Base-by-base conservation (phyloP, 257 asterid species). In the Fraxinus quadrangulata region DNA sequence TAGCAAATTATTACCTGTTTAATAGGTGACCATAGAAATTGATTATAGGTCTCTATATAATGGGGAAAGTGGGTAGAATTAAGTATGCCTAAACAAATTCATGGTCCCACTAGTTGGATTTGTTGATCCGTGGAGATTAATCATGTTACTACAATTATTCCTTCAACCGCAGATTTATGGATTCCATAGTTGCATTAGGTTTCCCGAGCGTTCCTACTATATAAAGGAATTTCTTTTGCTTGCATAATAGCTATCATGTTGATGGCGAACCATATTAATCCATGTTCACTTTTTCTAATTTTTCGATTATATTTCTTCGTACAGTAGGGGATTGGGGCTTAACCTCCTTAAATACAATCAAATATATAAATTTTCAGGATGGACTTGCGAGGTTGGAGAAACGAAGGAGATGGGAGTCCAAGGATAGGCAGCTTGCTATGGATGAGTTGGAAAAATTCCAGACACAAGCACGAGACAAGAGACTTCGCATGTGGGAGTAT, bases 311-410 rank as follows among this genome's bases (percentile, higher is more conserved):
- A 14, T 47, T 47, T 14, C 56, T 14, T 47, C 6, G 6, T 14
- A 16, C n/a, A 42, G 17, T 40, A 42, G 51, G 51, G 51, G 51
- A 42, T 42, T 42, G 12, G 17, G 51, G 51, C 17, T 42, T 12
- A 42, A 42, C 56, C n/a, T 47, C n/a, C 17, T 47, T 47, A 47
- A 47, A 69, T 39, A n/a, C 71, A 31, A 68, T 40, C 59, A 2
- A 39, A 73, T 9, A 9, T 42, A 28, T 47, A 67, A 39, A 40
- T 74, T 81, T 78, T 11, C 95, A 96, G 98, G 99, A 96, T 31
- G 99, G 99, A 21, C 92, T 92, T 42, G 98, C 90, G 45, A 88
- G 99, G 80, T 51, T 93, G 93, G 99, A 96, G 94, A 96, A 89
- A 69, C 91, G 98, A 86, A 87, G 92, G 51, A 93, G 96, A 68